Conservation (phyloP, 345 rosid genomes). For the Physaria fendleri region DNA sequence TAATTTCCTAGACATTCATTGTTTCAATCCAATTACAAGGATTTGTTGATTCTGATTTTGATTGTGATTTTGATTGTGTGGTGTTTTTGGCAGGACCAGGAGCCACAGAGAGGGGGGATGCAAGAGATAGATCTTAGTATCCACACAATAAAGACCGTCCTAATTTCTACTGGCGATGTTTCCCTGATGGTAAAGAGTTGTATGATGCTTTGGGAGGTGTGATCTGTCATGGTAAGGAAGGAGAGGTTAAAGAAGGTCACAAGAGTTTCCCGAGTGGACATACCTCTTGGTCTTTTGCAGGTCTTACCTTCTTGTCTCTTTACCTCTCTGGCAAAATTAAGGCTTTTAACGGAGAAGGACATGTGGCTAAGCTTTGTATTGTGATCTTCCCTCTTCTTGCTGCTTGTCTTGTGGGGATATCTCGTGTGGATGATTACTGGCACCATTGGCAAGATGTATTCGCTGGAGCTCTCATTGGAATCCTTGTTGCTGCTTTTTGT, state of each 20-base stretch:
- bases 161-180: constrained; percentile 95
- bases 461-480: constrained; percentile 69
- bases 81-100: constrained; percentile 6
- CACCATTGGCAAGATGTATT: constrained; percentile 91
- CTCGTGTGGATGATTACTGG: constrained; percentile 85
- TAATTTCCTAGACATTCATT: not conserved
- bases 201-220: constrained; percentile 57
- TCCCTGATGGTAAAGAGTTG: constrained; percentile 75
- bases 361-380: constrained; percentile 69
- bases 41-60: not conserved
- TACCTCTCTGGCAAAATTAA: constrained; percentile 69
- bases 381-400: constrained; percentile 53
- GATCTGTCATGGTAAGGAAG: constrained; percentile 54
- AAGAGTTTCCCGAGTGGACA: constrained; percentile 93
- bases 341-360: constrained; percentile 67
- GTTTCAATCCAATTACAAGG: not conserved
- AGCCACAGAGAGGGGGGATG: constrained; percentile 33
- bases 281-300: constrained; percentile 84
- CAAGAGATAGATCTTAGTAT: constrained; percentile 40
- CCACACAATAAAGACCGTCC: constrained; percentile 58
- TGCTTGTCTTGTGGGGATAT: constrained; percentile 69
- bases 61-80: too few species aligned
- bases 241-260: constrained; percentile 69
- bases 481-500: constrained; percentile 46
- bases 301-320: constrained; percentile 61